Conservation (phyloP, 2,329 filamentous ascomycete species). For the Pestalotiopsis sp. region DNA sequence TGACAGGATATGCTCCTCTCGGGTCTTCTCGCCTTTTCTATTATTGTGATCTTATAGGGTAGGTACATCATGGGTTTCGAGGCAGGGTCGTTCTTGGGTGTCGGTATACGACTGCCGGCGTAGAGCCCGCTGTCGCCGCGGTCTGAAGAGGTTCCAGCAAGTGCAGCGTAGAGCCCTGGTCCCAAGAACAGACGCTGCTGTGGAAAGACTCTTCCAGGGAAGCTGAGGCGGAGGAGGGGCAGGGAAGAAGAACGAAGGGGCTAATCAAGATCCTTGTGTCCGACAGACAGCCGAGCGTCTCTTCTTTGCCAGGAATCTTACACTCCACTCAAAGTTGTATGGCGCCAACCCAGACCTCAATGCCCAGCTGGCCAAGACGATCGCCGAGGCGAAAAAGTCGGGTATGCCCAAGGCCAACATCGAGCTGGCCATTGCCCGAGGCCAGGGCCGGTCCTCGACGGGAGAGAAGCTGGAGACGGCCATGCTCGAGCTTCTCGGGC, state of each 20-base stretch:
- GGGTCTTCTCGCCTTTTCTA: too few relatives aligned
- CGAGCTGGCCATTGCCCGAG: conserved; percentile 83
- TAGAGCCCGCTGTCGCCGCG: too few relatives aligned
- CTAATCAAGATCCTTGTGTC: neutral
- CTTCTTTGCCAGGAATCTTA: conserved; percentile 71
- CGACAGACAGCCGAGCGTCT: conserved; percentile 63
- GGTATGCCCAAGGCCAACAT: conserved; percentile 84
- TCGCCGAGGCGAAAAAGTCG: conserved; percentile 80
- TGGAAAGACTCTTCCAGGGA: neutral
- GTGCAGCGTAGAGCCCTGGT: too few relatives aligned
- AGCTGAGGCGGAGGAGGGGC: neutral
- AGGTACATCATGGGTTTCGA: too few relatives aligned
- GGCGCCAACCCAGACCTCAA: conserved; percentile 77
- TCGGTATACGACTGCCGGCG: too few relatives aligned
- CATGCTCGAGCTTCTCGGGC: conserved; percentile 80
- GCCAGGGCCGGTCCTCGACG: conserved; percentile 78
- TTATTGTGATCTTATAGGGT: too few relatives aligned
- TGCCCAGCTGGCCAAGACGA: conserved; percentile 71
- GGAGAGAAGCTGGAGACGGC: conserved; percentile 78
- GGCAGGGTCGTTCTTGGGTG: too few relatives aligned
- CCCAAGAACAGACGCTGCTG: neutral
- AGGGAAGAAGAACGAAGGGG: neutral
- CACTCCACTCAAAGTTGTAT: conserved; percentile 75
- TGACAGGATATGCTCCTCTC: neutral
- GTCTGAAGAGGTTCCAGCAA: too few relatives aligned